Evolutionary conservation across 2,329 filamentous ascomycete genomes (phyloP), one percentile per base, ranked within the genome.

Genomic region (Aspergillus amoenus): DNA sequence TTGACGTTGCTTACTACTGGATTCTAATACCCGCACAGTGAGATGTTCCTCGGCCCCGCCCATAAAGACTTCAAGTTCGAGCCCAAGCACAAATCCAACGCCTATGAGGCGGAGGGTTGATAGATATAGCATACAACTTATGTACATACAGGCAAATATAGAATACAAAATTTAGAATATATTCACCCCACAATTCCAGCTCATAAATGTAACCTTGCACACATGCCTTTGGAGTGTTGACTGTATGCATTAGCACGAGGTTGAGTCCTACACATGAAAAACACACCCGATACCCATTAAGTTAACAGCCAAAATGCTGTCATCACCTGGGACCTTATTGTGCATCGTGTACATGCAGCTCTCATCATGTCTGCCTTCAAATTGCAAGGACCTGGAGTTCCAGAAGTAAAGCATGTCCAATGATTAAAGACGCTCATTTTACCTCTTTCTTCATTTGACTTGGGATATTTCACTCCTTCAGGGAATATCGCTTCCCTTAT

Each of bases 1-100:
- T 53, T 61, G 47, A n/a, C 6, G 9, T 30, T 11, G 8, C 24
- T 9, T 9, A 3, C 8, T 52, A 30, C 49, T 54, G 12, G 18
- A 42, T 58, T 11, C 55, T 59, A 39, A 64, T 61, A 44, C 18
- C 17, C 13, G 34, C 34, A 40, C 52, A 96, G 93, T 73, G 94
- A 99, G 73, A 97, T 99, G 92, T 99, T 95, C 80, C 82, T 99
- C 17, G 94, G 94, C 7, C 91, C 91, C 45, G 90, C 91, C 6
- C 91, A 96, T 65, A 87, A 90, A 40, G 88, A 90, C 67, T 99
- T 97, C 82, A 88, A 89, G 64, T 99, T 97, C 77, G 87, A 93
- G 77, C 94, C 94, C 3, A 99, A 99, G 81, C 94, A 99, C 80
- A 97, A 96, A 81, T 94, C 91, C 46, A 95, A 96, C 71, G 85